Evolutionary conservation across 805 yeast genomes (phyloP), one percentile per base, ranked within the genome.

Genomic region (Dipodascopsis uninucleata): DNA sequence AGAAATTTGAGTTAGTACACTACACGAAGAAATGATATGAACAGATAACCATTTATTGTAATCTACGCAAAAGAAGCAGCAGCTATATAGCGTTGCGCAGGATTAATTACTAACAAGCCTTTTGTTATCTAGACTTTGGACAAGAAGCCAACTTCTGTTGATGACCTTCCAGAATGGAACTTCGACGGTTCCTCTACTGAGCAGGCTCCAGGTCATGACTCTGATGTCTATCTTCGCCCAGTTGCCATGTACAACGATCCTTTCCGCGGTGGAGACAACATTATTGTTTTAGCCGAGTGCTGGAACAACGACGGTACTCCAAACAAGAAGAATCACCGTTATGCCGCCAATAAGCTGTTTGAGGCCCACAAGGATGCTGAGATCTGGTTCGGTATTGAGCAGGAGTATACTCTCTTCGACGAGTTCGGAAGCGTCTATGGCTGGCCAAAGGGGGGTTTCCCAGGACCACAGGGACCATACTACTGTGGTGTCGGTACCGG

Each of bases 401-500:
- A 93, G 76, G 98, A 93, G 72, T 93, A 93, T 76, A 93, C 98
- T 58, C 73, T 93, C 68, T 85, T 93, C 64, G 98, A 93, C 70
- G 82, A 85, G 68, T 82, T 70, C 62, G 95, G 85, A 69, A 73
- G 82, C 62, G 88, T 84, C 53, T 93, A 89, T 71, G 97, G 96
- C 57, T 93, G 98, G 98, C 98, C 98, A 71, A 82, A 85, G 76
- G 97, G 97, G 61, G 98, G 97, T 55, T 93, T 78, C 94, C 98
- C 98, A 67, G 97, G 96, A 60, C 97, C 98, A 57, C 98, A 93
- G 75, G 98, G 98, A 58, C 98, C 98, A 53, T 93, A 93, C 84
- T 93, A 93, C 82, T 93, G 98, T 78, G 98, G 97, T 81, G 98
- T 93, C 57, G 98, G 98, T 73, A 78, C 96, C 62, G 96, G 97